These are phyloP conservation scores for Penicillium desertorum DNA, from an alignment of 495 filamentous ascomycete species.

Conservation along the genomic window DNA sequence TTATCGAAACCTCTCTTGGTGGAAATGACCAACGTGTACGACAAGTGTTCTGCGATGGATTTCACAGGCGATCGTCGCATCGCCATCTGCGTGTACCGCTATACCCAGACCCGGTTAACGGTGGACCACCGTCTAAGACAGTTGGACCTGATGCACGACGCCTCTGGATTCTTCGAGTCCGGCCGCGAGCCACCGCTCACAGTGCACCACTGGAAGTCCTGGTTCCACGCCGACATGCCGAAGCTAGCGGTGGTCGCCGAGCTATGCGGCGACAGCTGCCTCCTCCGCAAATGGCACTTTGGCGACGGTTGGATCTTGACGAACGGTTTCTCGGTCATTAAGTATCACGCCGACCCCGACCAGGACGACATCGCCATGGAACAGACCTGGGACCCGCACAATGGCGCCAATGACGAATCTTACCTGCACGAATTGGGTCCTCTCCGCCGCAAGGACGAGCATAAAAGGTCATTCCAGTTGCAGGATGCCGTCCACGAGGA, in stretches of 20 bases:
- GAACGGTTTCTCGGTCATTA: slow-evolving; percentile 55
- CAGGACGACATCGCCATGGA: slow-evolving; percentile 42
- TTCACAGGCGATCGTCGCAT: slow-evolving; percentile 49
- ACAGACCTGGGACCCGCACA: slow-evolving; percentile 47
- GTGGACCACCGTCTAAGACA: slow-evolving; percentile 54
- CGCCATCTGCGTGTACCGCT: slow-evolving; percentile 52
- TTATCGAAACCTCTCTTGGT: slow-evolving; percentile 51
- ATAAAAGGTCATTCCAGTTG: slow-evolving; percentile 39
- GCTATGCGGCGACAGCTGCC: slow-evolving; percentile 55
- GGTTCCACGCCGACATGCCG: slow-evolving; percentile 54
- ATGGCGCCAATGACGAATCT: slow-evolving; percentile 39
- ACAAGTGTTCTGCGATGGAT: slow-evolving; percentile 41
- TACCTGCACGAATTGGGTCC: slow-evolving; percentile 48
- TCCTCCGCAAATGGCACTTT: slow-evolving; percentile 58
- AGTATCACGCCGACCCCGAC: slow-evolving; percentile 45
- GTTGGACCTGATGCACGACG: slow-evolving; percentile 51
- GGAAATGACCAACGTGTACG: slow-evolving; percentile 35
- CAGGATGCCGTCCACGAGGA: slow-evolving; percentile 34
- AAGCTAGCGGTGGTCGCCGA: slow-evolving; percentile 49
- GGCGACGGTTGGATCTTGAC: slow-evolving; percentile 56
- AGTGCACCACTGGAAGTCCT: slow-evolving; percentile 61
- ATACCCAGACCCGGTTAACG: slow-evolving; percentile 50
- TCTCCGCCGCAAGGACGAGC: slow-evolving; percentile 39
- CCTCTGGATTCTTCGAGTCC: slow-evolving; percentile 57
- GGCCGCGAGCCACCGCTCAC: slow-evolving; percentile 50